These are phyloP conservation scores for Candolleomyces eurysporus DNA, from an alignment of 768 basidiomycete species.

Conservation along the genomic window DNA sequence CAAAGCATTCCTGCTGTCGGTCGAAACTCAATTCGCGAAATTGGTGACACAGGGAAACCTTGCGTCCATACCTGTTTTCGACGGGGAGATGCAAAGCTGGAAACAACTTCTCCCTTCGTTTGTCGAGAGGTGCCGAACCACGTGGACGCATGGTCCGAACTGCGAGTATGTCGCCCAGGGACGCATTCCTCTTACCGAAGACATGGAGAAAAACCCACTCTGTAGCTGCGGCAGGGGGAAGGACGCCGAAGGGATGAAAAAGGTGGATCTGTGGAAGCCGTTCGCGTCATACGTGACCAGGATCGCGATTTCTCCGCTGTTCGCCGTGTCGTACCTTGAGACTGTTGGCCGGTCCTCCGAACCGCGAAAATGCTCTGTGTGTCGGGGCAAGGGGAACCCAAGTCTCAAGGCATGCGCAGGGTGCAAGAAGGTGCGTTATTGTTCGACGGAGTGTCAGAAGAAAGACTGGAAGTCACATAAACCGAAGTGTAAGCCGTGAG, in stretches of 20 bases:
- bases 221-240: constrained; percentile 56
- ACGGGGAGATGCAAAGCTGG: constrained; percentile 44
- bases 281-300: constrained; percentile 46
- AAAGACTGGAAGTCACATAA: constrained; percentile 11
- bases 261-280: constrained; percentile 30
- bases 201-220: constrained; percentile 38
- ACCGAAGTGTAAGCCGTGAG: not conserved
- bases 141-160: constrained; percentile 42
- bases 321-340: constrained; percentile 50
- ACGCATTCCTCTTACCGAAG: constrained; percentile 37
- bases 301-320: constrained; percentile 52
- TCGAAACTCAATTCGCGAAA: constrained; percentile 17
- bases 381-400: not conserved
- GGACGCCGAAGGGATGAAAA: constrained; percentile 36
- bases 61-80: constrained; percentile 15
- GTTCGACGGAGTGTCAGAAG: constrained; percentile 11
- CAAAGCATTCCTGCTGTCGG: not conserved
- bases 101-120: constrained; percentile 48
- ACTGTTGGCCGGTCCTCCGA: not conserved
- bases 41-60: constrained; percentile 10
- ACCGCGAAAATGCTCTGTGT: not conserved
- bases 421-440: constrained; percentile 8
- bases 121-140: constrained; percentile 49
- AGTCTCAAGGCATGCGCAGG: constrained; percentile 3
- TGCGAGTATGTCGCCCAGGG: constrained; percentile 44